These are phyloP conservation scores for Dalbergia cochinchinensis DNA, from an alignment of 306 rosid genomes.

Conservation along the genomic window DNA sequence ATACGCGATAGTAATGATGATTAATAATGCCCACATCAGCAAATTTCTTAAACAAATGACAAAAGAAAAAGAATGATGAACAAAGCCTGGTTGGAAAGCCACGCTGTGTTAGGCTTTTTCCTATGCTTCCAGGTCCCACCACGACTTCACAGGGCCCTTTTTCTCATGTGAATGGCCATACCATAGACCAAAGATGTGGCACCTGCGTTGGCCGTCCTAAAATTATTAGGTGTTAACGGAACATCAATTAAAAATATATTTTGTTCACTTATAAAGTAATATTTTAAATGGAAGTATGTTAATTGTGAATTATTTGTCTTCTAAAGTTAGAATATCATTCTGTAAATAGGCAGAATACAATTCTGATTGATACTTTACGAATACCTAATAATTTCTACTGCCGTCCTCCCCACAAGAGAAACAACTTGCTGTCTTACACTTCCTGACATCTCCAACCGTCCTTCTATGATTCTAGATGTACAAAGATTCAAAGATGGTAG, in stretches of 20 bases:
- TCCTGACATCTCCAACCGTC: slow-evolving; percentile 42
- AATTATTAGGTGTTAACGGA: no score
- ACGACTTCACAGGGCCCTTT: slow-evolving; percentile 29
- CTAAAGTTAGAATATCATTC: no score
- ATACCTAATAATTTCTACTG: no score
- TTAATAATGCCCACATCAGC: slow-evolving; percentile 50
- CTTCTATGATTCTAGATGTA: slow-evolving; percentile 36
- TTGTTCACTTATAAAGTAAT: no score
- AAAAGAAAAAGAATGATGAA: slow-evolving; percentile 46
- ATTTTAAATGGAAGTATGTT: no score
- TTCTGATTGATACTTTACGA: no score
- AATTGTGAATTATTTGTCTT: no score
- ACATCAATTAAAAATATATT: no score
- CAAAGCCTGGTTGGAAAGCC: slow-evolving; percentile 64
- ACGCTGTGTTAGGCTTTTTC: slow-evolving; percentile 57
- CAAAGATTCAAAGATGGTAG: slow-evolving; percentile 6
- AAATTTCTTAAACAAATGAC: slow-evolving; percentile 42
- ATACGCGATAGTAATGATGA: slow-evolving; percentile 60
- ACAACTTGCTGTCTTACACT: slow-evolving; percentile 5
- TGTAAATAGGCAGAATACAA: no score
- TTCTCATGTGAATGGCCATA: slow-evolving; percentile 45
- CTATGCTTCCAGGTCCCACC: slow-evolving; percentile 51
- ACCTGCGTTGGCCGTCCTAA: slow-evolving; percentile 41
- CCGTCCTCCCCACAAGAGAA: background rate
- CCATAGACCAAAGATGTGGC: slow-evolving; percentile 28